Evolutionary conservation across 2,329 filamentous ascomycete species (phyloP).

Genomic region (Orbilia quercus): DNA sequence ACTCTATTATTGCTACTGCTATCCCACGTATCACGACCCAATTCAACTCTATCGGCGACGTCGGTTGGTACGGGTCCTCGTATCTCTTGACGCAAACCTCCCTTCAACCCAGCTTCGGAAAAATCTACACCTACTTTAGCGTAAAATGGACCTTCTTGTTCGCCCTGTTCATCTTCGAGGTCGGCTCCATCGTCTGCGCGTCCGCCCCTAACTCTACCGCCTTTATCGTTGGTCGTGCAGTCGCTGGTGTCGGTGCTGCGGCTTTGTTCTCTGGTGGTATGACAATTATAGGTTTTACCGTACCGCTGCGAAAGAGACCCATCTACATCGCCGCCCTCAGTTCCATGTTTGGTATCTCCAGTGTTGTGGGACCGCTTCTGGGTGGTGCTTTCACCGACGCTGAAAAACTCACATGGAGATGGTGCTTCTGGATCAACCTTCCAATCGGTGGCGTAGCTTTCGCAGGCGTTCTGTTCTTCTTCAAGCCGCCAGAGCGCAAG

Average conservation of each 20-base stretch:
- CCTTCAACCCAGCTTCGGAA: constrained; percentile 64
- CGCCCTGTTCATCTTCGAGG: constrained; percentile 53
- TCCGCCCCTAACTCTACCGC: constrained; percentile 67
- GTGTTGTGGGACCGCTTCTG: constrained; percentile 67
- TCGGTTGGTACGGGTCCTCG: constrained; percentile 64
- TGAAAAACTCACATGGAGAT: constrained; percentile 65
- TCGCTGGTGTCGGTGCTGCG: constrained; percentile 66
- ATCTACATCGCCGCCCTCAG: constrained; percentile 61
- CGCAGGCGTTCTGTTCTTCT: constrained; percentile 62
- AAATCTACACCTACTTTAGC: constrained; percentile 64
- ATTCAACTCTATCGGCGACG: constrained; percentile 63
- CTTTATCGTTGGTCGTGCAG: constrained; percentile 68
- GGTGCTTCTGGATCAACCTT: constrained; percentile 66
- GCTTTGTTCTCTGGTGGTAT: constrained; percentile 67
- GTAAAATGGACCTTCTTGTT: constrained; percentile 60
- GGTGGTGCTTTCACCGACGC: constrained; percentile 63
- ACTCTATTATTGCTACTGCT: constrained; percentile 55
- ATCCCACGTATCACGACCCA: constrained; percentile 54
- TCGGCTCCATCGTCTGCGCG: constrained; percentile 69
- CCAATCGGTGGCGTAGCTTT: constrained; percentile 63
- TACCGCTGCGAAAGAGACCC: constrained; percentile 60
- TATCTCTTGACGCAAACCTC: constrained; percentile 63
- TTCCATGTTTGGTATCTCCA: constrained; percentile 66
- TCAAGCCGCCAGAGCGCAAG: constrained; percentile 60
- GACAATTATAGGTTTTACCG: constrained; percentile 64